Conservation (phyloP, 2,329 filamentous ascomycete species). For the Allantophomopsis lycopodina region DNA sequence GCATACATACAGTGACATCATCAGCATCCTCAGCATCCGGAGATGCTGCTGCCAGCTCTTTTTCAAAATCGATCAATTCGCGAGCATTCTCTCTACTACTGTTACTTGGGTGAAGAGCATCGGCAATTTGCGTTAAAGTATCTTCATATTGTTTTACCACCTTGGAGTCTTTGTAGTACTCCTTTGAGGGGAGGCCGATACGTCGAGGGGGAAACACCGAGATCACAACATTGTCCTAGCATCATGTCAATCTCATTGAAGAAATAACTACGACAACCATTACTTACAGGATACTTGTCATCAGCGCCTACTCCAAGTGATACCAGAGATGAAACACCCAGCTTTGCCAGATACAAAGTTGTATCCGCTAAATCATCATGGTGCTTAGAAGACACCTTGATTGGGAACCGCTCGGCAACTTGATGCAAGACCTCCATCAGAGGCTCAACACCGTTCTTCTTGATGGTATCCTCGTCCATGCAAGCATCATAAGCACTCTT, state of each 20-base stretch:
- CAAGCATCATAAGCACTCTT: constrained; percentile 52
- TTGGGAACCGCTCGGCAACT: constrained; percentile 30
- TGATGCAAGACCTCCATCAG: constrained; percentile 39
- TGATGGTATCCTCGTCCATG: constrained; percentile 44
- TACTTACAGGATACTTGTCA: constrained; percentile 29
- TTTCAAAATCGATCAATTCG: constrained; percentile 42
- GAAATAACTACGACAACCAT: no score
- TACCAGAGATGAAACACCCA: constrained; percentile 27
- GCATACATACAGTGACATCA: constrained; percentile 36
- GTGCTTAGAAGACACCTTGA: constrained; percentile 10
- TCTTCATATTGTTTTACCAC: constrained; percentile 35
- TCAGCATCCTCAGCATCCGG: constrained; percentile 42
- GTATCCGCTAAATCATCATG: constrained; percentile 26
- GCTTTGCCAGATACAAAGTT: constrained; percentile 29
- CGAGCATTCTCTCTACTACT: constrained; percentile 11
- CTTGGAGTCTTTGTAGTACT: constrained; percentile 42
- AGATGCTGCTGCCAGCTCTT: constrained; percentile 42
- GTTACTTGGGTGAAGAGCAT: constrained; percentile 9
- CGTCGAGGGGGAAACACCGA: constrained; percentile 26
- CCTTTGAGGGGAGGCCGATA: constrained; percentile 47
- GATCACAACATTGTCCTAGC: constrained; percentile 29
- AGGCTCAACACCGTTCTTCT: constrained; percentile 38
- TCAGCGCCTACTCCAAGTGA: constrained; percentile 24
- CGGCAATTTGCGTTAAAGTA: constrained; percentile 21
- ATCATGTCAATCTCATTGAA: no score